Evolutionary conservation across 2,329 filamentous ascomycete genomes (phyloP).

Genomic region (Hypoxylon sp.): DNA sequence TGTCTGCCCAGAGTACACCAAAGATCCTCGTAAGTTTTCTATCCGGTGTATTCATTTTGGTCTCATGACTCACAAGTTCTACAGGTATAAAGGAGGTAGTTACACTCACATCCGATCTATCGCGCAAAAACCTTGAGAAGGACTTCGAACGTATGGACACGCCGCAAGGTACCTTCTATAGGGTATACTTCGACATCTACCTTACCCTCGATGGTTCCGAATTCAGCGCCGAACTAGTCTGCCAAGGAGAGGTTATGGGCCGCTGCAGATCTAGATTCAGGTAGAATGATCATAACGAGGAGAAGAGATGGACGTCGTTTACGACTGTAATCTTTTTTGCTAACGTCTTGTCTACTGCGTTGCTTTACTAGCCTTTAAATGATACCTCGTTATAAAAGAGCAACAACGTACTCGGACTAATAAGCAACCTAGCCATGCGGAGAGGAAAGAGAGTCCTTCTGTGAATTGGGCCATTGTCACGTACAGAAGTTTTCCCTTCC

Average conservation of each 20-base stretch:
- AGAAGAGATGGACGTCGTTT: constrained; percentile 32
- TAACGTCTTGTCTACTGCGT: constrained; percentile 46
- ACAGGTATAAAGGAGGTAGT: constrained; percentile 98
- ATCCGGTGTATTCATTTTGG: neutral
- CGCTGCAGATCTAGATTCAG: constrained; percentile 92
- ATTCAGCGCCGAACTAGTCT: constrained; percentile 98
- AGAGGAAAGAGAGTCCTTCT: constrained; percentile 30
- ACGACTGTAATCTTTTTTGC: constrained; percentile 39
- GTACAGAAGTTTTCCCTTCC: constrained; percentile 17
- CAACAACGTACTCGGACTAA: constrained; percentile 46
- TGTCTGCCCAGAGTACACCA: constrained; percentile 98
- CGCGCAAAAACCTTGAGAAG: constrained; percentile 98
- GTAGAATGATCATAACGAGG: constrained; percentile 57
- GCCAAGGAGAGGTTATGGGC: constrained; percentile 99
- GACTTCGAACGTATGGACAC: constrained; percentile 99
- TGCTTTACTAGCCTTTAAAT: constrained; percentile 48
- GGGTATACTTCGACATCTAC: constrained; percentile 84
- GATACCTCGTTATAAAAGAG: constrained; percentile 50
- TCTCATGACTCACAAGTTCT: constrained; percentile 52
- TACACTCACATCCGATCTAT: constrained; percentile 95
- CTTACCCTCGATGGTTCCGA: constrained; percentile 96
- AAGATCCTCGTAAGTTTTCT: constrained; percentile 90
- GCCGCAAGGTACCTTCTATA: constrained; percentile 95
- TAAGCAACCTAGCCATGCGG: constrained; percentile 34
- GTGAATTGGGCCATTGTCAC: constrained; percentile 18